Evolutionary conservation across 768 basidiomycete genomes (phyloP), one percentile per base, ranked within the genome.

Genomic region (Rickenella mellea): DNA sequence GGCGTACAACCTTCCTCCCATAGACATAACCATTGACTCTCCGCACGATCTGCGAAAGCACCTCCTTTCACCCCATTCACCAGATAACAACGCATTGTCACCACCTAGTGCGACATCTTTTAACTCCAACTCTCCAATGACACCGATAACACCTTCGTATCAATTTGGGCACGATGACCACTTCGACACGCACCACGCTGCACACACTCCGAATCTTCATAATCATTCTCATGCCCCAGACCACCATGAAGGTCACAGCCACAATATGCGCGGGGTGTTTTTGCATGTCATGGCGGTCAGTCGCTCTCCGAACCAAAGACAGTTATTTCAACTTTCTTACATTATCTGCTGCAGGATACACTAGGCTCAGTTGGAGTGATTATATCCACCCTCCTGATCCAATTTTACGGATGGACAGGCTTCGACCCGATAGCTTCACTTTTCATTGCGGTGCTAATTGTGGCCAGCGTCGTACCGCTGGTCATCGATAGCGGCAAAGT

Each of bases 211-310:
- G 4, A 72, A 74, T 49, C 48, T 67, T 38, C 72, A 76, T 48
- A 63, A 70, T 36, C 76, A 80, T 57, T 59, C 63, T 2, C 78
- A 74, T 52, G 59, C 62, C 30, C 61, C 61, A 46, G 56, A 58
- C 15, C 61, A 66, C 32, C 83, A 82, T 51, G 84, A 91, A 59
- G 83, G 87, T 1, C 91, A 94, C 55, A 90, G 87, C 61, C 90
- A 98, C 60, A 99, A 99, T 58, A 99, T 99, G 96, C 84, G 92
- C 26, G 96, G 96, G 14, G 92, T 99, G 51, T 99, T 99, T 59
- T 63, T 98, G 43, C 94, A 99, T 56, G 94, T 99, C 36, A 83
- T 96, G 81, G 92, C 92, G 44, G 87, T 88, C 64, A 50, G 79
- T 60, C 21, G 24, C 39, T 31, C 11, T 17, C n/a, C n/a, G n/a